Evolutionary conservation across 1,139 yeast genomes (phyloP), one percentile per base, ranked within the genome.

Genomic region (Pneumocystis canis): DNA sequence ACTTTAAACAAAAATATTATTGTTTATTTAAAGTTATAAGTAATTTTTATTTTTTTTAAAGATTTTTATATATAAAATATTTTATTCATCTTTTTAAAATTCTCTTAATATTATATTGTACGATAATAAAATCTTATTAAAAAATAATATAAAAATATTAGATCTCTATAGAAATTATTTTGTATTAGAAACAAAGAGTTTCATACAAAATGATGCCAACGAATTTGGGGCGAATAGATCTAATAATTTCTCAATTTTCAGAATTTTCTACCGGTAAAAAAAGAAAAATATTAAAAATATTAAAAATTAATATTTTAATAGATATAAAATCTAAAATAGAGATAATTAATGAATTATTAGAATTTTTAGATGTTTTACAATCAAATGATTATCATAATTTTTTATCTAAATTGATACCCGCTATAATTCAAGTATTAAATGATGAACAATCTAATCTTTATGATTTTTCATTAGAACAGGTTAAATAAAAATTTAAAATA

Each of bases 311-410:
- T n/a, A n/a, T n/a, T 40, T 71, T 70, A 9, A 60, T 70, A 66
- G 94, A 86, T 73, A 78, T 78, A 68, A 80, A 80, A 66, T 76
- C 82, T 5, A 82, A 84, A 66, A 84, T 85, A 67, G 78, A 88
- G 1, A 80, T 84, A 20, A 80, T 89, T 54, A 82, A 89, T 18
- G 97, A 92, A 73, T 76, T 90, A 61, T 81, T 94, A 67, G 97
- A 90, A 73, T 82, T 88, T 73, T 80, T 89, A 60, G 97, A 90
- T 71, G 39, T 59, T 11, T 11, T 59, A 11, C 37, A 60, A 9
- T 59, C 25, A 4, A 20, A 64, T 53, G 67, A 65, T 31, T 67
- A 67, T 58, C 63, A 67, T 30, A 78, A 82, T 68, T 86, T 87
- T 69, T 74, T 87, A 61, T 78, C 80, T 66, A 79, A 79, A 65